Conservation (phyloP, 805 yeast genomes). For the Zygoascus bituminiphila region DNA sequence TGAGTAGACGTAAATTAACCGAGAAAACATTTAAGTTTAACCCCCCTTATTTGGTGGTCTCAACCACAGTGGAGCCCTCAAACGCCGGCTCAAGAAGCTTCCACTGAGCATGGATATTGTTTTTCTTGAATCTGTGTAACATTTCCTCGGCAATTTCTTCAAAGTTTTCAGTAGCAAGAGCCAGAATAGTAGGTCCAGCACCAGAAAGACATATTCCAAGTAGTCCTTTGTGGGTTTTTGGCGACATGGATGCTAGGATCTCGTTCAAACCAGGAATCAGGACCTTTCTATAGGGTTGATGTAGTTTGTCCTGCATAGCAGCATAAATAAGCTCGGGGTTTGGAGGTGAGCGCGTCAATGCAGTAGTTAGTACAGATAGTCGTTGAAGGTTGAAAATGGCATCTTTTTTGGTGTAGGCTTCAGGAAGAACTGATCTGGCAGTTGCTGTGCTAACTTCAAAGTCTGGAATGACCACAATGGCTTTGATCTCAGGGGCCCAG, state of each 20-base stretch:
- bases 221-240: conserved; percentile 72
- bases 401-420: conserved; percentile 67
- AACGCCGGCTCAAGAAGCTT: conserved; percentile 75
- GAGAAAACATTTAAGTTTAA: no score
- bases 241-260: conserved; percentile 71
- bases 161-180: conserved; percentile 83
- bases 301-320: conserved; percentile 94
- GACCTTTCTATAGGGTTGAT: conserved; percentile 92
- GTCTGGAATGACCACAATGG: conserved; percentile 86
- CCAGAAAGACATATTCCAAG: conserved; percentile 94
- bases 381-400: conserved; percentile 90
- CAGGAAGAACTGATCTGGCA: conserved; percentile 84
- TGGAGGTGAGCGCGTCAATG: conserved; percentile 78
- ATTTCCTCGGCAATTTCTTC: conserved; percentile 77
- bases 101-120: conserved; percentile 70
- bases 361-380: conserved; percentile 84
- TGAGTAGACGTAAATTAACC: no score
- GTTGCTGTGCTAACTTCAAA: conserved; percentile 92
- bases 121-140: conserved; percentile 55
- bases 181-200: conserved; percentile 95
- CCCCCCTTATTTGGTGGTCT: no score
- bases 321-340: conserved; percentile 76
- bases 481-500: conserved; percentile 75
- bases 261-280: conserved; percentile 87
- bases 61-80: conserved; percentile 66